phyloP scores from a whole-genome alignment of 441 rosid genomes.

The Gossypium trilobum region DNA sequence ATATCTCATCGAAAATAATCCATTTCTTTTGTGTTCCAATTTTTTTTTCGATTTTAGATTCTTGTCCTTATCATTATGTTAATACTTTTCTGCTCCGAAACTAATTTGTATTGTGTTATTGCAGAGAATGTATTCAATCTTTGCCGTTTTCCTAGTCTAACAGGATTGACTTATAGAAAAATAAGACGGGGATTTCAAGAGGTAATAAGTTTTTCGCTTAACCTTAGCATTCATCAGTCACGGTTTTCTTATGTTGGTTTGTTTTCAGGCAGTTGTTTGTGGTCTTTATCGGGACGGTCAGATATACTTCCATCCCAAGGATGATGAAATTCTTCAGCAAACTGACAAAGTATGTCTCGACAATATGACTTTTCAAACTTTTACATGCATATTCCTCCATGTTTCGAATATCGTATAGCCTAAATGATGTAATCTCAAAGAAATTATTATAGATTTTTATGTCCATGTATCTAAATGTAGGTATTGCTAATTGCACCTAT shows the following conservation, averaged over 20 bases:
- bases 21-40: too few relatives aligned
- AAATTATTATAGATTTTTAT: neutral
- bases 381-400: neutral
- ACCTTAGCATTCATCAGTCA: slow-evolving; percentile 6
- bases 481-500: slow-evolving; percentile 71
- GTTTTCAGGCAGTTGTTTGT: slow-evolving; percentile 77
- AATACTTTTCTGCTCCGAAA: neutral
- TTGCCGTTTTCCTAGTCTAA: slow-evolving; percentile 58
- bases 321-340: slow-evolving; percentile 62
- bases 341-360: slow-evolving; percentile 56
- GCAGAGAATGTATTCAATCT: slow-evolving; percentile 95
- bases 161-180: slow-evolving; percentile 57
- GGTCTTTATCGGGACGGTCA: slow-evolving; percentile 71
- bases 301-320: slow-evolving; percentile 76
- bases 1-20: slow-evolving; percentile 10
- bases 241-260: slow-evolving; percentile 19
- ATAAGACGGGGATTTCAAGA: slow-evolving; percentile 66
- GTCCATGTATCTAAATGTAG: slow-evolving; percentile 21
- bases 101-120: slow-evolving; percentile 27
- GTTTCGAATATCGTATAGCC: neutral
- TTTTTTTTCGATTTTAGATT: neutral
- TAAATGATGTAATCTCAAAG: neutral
- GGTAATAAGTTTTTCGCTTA: slow-evolving; percentile 30
- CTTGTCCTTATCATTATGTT: neutral
- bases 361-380: slow-evolving; percentile 15